Evolutionary conservation across 1,284 basidiomycete species (phyloP).

Genomic region (Rhodofomes roseus): DNA sequence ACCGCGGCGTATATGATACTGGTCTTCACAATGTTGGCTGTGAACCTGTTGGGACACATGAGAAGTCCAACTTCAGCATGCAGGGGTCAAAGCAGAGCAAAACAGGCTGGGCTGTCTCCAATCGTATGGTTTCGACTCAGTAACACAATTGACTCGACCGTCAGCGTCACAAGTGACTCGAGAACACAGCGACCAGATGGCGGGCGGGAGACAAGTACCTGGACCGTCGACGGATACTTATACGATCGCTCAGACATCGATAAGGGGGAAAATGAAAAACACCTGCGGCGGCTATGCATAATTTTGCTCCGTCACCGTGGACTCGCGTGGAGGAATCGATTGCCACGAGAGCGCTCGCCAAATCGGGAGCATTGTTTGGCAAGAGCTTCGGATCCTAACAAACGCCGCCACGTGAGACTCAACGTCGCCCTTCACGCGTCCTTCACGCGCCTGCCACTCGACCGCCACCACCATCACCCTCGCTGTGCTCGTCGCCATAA

Average conservation of each 20-base stretch:
- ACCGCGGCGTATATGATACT: background rate
- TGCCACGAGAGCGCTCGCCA: background rate
- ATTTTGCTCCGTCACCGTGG: conserved; percentile 1
- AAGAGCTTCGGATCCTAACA: conserved; percentile 19
- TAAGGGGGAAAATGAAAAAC: conserved; percentile 2
- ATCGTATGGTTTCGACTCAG: too few relatives aligned
- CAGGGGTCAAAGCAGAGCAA: background rate
- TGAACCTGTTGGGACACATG: background rate
- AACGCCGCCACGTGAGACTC: conserved; percentile 10
- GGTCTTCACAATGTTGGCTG: background rate
- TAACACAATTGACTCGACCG: too few relatives aligned
- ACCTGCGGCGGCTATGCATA: background rate
- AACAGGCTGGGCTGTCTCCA: background rate
- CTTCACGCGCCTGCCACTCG: conserved; percentile 1
- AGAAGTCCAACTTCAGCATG: too few relatives aligned
- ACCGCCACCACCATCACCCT: background rate
- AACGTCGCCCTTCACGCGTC: background rate
- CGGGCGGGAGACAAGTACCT: background rate
- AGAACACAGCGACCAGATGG: background rate
- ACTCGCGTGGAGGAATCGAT: conserved; percentile 3
- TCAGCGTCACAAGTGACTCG: background rate
- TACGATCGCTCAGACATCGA: conserved; percentile 2
- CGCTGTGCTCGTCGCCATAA: conserved; percentile 1
- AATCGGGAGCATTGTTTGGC: conserved; percentile 15
- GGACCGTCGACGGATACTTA: background rate